A percentile compares a stretch with the other conserved stretches of the same genome.
These are phyloP conservation scores for Wickerhamomyces tratensis DNA, from an alignment of 805 yeast genomes.

Conservation along the genomic window DNA sequence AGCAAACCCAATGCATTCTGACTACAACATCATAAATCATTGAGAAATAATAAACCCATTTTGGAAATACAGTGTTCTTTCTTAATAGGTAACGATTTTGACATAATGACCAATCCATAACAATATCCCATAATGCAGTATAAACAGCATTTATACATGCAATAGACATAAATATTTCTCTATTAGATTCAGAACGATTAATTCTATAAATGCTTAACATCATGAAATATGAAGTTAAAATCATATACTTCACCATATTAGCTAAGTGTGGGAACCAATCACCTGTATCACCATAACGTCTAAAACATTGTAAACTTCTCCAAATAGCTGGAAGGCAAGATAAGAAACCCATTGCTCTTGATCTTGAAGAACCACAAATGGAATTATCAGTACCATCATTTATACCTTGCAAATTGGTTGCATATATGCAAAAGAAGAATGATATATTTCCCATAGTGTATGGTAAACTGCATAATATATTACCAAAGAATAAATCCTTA, in stretches of 20 bases:
- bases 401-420: constrained; percentile 56
- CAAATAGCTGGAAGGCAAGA: constrained; percentile 79
- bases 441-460: constrained; percentile 82
- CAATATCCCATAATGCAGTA: constrained; percentile 76
- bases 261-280: constrained; percentile 96
- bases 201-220: constrained; percentile 74
- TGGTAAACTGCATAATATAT: constrained; percentile 79
- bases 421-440: constrained; percentile 76
- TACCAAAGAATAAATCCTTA: constrained; percentile 89
- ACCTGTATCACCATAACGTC: constrained; percentile 89
- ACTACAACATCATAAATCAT: constrained; percentile 64
- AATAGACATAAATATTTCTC: constrained; percentile 59
- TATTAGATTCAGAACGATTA: constrained; percentile 22
- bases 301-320: constrained; percentile 82
- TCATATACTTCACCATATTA: constrained; percentile 68
- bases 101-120: constrained; percentile 93
- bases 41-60: constrained; percentile 58
- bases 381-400: constrained; percentile 27
- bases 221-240: constrained; percentile 60
- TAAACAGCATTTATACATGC: constrained; percentile 66
- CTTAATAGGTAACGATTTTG: constrained; percentile 60
- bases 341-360: constrained; percentile 75
- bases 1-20: constrained; percentile 88
- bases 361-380: constrained; percentile 68
- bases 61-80: constrained; percentile 60